Base-by-base conservation (phyloP, 768 basidiomycete genomes). In the Boletus rubescentipes region DNA sequence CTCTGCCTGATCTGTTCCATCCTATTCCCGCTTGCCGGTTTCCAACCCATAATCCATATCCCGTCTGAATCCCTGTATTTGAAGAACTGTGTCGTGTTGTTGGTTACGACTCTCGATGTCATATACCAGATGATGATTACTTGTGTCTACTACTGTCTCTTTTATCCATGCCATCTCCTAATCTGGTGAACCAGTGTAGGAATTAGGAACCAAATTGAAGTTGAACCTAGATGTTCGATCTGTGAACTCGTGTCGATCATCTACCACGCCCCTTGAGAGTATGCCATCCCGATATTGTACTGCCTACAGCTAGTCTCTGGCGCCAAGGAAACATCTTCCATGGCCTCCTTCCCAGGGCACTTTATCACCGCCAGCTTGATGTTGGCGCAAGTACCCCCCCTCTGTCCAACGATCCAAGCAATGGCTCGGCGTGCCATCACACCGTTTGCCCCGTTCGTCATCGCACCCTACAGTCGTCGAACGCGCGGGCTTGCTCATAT, bases 51-150 rank as follows among this genome's bases (percentile, higher is more conserved):
- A 40, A 39, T 26, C 26, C 26, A 26, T 26, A 3, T 26, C 16
- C 21, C 46, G 12, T 26, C 15, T 16, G 30, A 51, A 18, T 12
- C 9, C 14, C 34, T 55, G 54, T 56, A 48, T 56, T 42, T 46
- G 31, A 36, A 46, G 34, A 54, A 37, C 41, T 54, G 20, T 16
- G 10, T 16, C 26, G 16, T 20, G 41, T 35, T 47, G 30, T 46
- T 21, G 41, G 41, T 41, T 47, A 57, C 41, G 30, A 43, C 26
- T 32, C 29, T 34, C 12, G 2, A 37, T 29, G 53, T 49, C 26
- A 40, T 31, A 21, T 49, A 57, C 41, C 41, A 44, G 37, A 32
- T 20, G 34, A 32, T 55, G 10, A 32, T 34, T 56, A 20, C 35
- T 6, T 38, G 41, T 23, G 15, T 37, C 30, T 29, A n/a, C 34